These are phyloP conservation scores for Xylaria sp. DNA, from an alignment of 2,329 filamentous ascomycete species.

Conservation along the genomic window DNA sequence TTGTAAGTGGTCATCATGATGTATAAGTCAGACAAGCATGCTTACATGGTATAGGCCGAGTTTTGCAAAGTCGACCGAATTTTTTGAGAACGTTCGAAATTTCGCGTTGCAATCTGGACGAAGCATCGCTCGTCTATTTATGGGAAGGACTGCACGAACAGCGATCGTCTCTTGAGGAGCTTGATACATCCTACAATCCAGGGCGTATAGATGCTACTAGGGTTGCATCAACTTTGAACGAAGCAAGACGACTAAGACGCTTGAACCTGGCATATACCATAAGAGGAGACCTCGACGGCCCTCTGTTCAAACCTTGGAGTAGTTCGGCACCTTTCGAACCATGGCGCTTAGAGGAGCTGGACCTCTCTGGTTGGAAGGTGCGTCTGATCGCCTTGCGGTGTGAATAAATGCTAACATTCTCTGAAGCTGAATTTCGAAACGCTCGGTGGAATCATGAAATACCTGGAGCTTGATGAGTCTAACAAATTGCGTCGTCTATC, in stretches of 20 bases:
- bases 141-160: slow-evolving; percentile 61
- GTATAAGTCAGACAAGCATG: not conserved
- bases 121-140: slow-evolving; percentile 59
- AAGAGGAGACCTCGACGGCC: slow-evolving; percentile 57
- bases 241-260: slow-evolving; percentile 57
- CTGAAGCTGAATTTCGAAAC: slow-evolving; percentile 62
- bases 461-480: slow-evolving; percentile 56
- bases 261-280: slow-evolving; percentile 64
- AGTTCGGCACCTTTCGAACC: slow-evolving; percentile 49
- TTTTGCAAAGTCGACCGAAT: slow-evolving; percentile 49
- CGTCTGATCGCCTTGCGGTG: slow-evolving; percentile 32
- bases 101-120: slow-evolving; percentile 63
- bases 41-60: slow-evolving; percentile 42
- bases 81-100: slow-evolving; percentile 62
- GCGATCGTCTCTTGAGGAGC: slow-evolving; percentile 56
- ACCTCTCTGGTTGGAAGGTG: slow-evolving; percentile 66
- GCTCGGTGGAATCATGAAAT: slow-evolving; percentile 58
- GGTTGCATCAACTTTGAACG: slow-evolving; percentile 57
- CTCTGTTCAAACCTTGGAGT: slow-evolving; percentile 59
- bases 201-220: slow-evolving; percentile 62
- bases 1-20: slow-evolving; percentile 50
- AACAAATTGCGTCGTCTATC: slow-evolving; percentile 57
- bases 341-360: slow-evolving; percentile 64
- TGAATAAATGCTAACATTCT: slow-evolving; percentile 29
- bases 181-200: slow-evolving; percentile 65